A percentile compares a stretch with the other conserved stretches of the same genome.
Conservation (phyloP, 2,329 filamentous ascomycete genomes). For the Cladophialophora immunda region DNA sequence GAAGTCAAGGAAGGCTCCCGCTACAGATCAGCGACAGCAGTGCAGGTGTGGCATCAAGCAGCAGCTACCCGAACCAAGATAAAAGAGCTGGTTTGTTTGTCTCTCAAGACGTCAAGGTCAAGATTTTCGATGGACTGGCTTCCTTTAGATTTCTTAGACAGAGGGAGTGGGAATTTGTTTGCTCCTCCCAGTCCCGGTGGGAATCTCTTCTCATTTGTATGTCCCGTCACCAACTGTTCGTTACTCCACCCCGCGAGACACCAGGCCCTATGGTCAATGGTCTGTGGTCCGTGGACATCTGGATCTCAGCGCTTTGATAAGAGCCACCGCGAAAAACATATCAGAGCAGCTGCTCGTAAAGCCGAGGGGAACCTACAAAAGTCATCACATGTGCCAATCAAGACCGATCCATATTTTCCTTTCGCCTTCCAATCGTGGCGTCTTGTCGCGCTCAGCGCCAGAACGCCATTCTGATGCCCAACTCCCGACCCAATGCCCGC, state of each 20-base stretch:
- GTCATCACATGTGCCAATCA: neutral
- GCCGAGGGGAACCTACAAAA: slow-evolving; percentile 11
- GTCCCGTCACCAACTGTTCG: slow-evolving; percentile 7
- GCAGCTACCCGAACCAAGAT: slow-evolving; percentile 33
- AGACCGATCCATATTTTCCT: neutral
- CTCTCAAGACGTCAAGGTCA: slow-evolving; percentile 20
- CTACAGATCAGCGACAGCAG: slow-evolving; percentile 16
- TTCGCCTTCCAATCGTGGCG: slow-evolving; percentile 27
- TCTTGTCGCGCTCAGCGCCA: slow-evolving; percentile 18
- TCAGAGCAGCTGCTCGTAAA: slow-evolving; percentile 6
- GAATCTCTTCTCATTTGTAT: slow-evolving; percentile 31
- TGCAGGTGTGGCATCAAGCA: slow-evolving; percentile 13
- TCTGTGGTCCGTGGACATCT: slow-evolving; percentile 4
- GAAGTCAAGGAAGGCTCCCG: slow-evolving; percentile 25
- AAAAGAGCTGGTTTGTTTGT: neutral
- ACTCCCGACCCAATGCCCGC: slow-evolving; percentile 60
- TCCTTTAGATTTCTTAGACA: slow-evolving; percentile 7
- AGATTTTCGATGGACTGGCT: slow-evolving; percentile 17
- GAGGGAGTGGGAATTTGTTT: slow-evolving; percentile 27
- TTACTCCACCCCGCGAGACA: neutral
- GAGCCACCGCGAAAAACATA: neutral
- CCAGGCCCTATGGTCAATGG: neutral
- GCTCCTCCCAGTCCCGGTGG: slow-evolving; percentile 29
- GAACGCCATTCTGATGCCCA: slow-evolving; percentile 50
- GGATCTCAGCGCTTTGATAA: slow-evolving; percentile 10